These are phyloP conservation scores for Herpetomonas muscarum DNA, from an alignment of 208 protist species.

Conservation along the genomic window DNA sequence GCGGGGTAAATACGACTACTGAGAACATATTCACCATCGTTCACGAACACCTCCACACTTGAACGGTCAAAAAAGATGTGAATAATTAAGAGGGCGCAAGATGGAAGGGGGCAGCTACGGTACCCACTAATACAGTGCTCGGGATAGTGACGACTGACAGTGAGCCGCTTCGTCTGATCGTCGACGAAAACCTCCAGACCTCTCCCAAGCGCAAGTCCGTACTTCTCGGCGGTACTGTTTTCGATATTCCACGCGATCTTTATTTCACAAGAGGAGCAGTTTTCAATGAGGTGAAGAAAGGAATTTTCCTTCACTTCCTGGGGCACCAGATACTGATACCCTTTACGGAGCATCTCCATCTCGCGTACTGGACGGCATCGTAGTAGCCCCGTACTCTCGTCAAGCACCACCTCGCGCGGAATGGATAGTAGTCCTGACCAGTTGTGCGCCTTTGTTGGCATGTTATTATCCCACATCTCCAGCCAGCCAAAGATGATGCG, in stretches of 20 bases:
- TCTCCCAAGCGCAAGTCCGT: constrained; percentile 50
- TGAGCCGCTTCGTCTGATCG: constrained; percentile 24
- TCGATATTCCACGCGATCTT: constrained; percentile 28
- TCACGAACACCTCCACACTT: constrained; percentile 58
- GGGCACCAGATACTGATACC: constrained; percentile 20
- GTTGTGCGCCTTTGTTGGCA: constrained; percentile 43
- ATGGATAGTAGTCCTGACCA: constrained; percentile 46
- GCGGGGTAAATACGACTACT: constrained; percentile 46
- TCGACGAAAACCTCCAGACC: constrained; percentile 52
- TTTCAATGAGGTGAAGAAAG: constrained; percentile 20
- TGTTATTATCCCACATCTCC: constrained; percentile 52
- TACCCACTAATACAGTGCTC: constrained; percentile 51
- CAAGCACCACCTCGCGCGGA: constrained; percentile 34
- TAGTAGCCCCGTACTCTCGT: constrained; percentile 28
- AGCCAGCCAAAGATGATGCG: constrained; percentile 50
- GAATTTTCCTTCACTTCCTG: constrained; percentile 30
- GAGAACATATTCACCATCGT: constrained; percentile 38
- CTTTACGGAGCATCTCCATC: constrained; percentile 28
- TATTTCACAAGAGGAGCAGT: constrained; percentile 42
- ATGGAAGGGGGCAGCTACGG: constrained; percentile 35
- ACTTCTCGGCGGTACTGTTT: constrained; percentile 46
- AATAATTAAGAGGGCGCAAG: constrained; percentile 16
- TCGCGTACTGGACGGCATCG: constrained; percentile 30
- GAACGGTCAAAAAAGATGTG: constrained; percentile 54
- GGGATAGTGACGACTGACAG: constrained; percentile 52